Conservation (phyloP, 331 rosid genomes). For the Acacia concinna region DNA sequence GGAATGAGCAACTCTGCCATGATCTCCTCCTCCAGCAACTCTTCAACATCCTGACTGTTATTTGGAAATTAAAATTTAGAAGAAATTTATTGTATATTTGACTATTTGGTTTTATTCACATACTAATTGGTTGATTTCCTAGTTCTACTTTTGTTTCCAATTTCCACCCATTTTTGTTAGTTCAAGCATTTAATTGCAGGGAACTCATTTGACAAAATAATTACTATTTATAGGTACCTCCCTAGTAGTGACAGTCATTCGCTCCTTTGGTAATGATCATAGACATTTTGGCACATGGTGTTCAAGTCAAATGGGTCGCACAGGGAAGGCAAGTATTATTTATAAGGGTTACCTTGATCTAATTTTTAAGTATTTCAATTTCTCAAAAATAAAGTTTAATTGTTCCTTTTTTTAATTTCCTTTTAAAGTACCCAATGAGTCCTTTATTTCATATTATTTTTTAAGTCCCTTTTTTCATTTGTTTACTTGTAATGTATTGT, state of each 20-base stretch:
- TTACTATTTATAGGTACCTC: conserved; percentile 64
- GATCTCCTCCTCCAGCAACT: conserved; percentile 18
- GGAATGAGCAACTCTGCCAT: conserved; percentile 23
- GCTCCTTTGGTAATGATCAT: conserved; percentile 87
- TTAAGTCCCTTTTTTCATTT: neutral
- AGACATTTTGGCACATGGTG: conserved; percentile 82
- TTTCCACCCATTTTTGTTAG: conserved; percentile 10
- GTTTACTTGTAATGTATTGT: too few species aligned
- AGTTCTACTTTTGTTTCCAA: conserved; percentile 3
- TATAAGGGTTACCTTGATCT: neutral
- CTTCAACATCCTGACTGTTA: conserved; percentile 7
- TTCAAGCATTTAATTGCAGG: neutral
- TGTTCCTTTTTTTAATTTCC: neutral
- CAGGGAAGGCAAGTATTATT: conserved; percentile 79
- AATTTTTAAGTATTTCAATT: neutral
- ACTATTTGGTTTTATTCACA: conserved; percentile 21
- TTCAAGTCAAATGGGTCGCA: conserved; percentile 74
- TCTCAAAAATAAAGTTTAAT: neutral
- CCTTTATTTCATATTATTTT: conserved; percentile 4
- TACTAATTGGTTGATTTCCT: conserved; percentile 5
- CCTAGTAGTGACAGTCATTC: conserved; percentile 78
- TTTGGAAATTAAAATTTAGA: conserved; percentile 18
- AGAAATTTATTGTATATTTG: conserved; percentile 10
- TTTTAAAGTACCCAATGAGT: neutral
- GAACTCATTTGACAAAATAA: conserved; percentile 26